These are phyloP conservation scores for Yarrowia phangngaensis DNA, from an alignment of 805 yeast genomes.

Conservation along the genomic window DNA sequence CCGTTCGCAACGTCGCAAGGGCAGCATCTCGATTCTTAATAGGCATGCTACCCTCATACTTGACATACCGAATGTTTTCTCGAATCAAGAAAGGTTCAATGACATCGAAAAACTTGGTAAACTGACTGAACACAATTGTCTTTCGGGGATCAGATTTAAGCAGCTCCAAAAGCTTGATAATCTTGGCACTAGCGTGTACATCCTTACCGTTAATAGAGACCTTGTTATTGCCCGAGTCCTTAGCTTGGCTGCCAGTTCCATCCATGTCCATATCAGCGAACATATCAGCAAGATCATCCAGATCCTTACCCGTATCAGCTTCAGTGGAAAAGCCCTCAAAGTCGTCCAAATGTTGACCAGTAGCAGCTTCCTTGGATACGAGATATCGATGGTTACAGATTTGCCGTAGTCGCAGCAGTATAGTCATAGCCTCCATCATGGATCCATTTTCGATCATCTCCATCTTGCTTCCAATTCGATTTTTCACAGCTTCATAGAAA, in stretches of 20 bases:
- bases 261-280: slow-evolving; percentile 33
- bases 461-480: slow-evolving; percentile 28
- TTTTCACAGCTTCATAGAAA: slow-evolving; percentile 35
- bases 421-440: slow-evolving; percentile 36
- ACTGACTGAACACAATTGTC: slow-evolving; percentile 48
- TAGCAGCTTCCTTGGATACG: slow-evolving; percentile 15
- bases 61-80: slow-evolving; percentile 38
- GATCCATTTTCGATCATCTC: slow-evolving; percentile 25
- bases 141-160: slow-evolving; percentile 39
- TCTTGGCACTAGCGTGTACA: slow-evolving; percentile 40
- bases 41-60: slow-evolving; percentile 42
- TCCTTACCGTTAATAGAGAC: slow-evolving; percentile 29
- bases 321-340: slow-evolving; percentile 29
- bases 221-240: slow-evolving; percentile 28
- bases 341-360: slow-evolving; percentile 29
- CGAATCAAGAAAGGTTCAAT: slow-evolving; percentile 37
- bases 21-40: slow-evolving; percentile 37
- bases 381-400: slow-evolving; percentile 38
- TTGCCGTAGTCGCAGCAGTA: slow-evolving; percentile 42
- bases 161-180: slow-evolving; percentile 39
- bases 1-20: slow-evolving; percentile 37
- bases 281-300: slow-evolving; percentile 36
- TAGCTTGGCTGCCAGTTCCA: background rate
- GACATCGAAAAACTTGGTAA: slow-evolving; percentile 40
- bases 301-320: slow-evolving; percentile 28